Percentiles rank a stretch among this genome's conserved stretches.
These are phyloP conservation scores for Aurantiochytrium sp. DNA, from an alignment of 108 stramenopile genomes.

Conservation along the genomic window DNA sequence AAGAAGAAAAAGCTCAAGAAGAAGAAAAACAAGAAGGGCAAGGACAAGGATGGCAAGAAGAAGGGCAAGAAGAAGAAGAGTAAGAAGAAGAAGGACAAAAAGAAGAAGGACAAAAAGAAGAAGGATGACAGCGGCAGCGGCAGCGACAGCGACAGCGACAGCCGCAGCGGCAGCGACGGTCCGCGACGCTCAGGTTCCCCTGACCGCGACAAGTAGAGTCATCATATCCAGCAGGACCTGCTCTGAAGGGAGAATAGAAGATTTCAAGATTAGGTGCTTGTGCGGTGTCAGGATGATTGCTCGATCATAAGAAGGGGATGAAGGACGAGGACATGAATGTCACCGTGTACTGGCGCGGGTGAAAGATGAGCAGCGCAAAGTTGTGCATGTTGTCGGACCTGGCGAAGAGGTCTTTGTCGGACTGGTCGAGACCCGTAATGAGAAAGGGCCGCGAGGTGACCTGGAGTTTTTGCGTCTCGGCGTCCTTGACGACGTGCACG, in stretches of 20 bases:
- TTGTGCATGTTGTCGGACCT: neutral
- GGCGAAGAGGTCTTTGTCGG: neutral
- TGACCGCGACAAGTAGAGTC: neutral
- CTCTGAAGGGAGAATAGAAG: neutral
- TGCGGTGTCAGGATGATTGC: neutral
- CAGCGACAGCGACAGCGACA: neutral
- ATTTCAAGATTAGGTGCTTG: neutral
- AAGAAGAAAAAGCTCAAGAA: neutral
- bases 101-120: neutral
- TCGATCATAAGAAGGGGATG: neutral
- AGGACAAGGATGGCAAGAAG: neutral
- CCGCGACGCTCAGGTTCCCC: too few relatives aligned
- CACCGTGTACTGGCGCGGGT: neutral
- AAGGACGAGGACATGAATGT: neutral
- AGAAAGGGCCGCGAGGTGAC: neutral
- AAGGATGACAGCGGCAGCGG: neutral
- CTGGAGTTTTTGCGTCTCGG: neutral
- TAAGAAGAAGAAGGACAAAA: neutral
- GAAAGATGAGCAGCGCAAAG: neutral
- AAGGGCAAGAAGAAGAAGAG: neutral
- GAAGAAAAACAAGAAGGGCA: neutral
- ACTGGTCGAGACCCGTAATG: neutral
- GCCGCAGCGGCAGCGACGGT: neutral
- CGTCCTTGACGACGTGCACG: constrained; percentile 11
- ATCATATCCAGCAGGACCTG: neutral